Base-by-base conservation (phyloP, 352 stramenopile species). In the Pythium rishiriense region DNA sequence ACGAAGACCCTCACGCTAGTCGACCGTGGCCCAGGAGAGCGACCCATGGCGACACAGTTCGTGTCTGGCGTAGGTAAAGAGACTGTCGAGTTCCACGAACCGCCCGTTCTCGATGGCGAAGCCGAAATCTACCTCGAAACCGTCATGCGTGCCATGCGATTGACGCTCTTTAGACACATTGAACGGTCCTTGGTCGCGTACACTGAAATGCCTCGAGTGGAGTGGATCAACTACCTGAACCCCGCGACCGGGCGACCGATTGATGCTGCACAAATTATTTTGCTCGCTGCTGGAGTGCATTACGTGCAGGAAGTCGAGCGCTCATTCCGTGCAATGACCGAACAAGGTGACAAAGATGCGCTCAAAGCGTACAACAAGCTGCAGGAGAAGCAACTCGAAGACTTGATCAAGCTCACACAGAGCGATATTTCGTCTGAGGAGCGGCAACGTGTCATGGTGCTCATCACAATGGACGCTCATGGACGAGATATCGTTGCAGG, bases 91-190 rank as follows among this genome's bases (percentile, higher is more conserved):
- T 99, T 99, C 58, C 85, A 94, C 50, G 90, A 97, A 31, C 76
- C 92, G 0, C 89, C 98, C 9, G 71, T 93, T 25, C 82, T 99
- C 0, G 83, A 98, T 58, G 97, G 96, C 46, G 98, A 99, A 71
- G 95, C 98, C 19, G 97, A 99, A 68, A 97, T 98, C 64, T 99
- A 99, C 75, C 86, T 99, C 53, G 93, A 98, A 73, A 97, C 91
- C 0, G 81, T 99, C 28, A 90, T 99, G 71, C 80, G 96, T 47
- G 91, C 88, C 4, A 98, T 98, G 90, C 97, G 97, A 53, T 68
- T 85, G 42, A 98, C 97, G 8, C 75, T 99, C 33, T 98, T 98
- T 68, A 87, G 96, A 60, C 97, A 97, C 45, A 92, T 99, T 55
- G 91, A 96, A 45, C 84, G 93, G 21, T 98, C 91, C 14, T 70